Evolutionary conservation across 345 rosid genomes (phyloP).

Genomic region (Eucalyptus erythrocorys): DNA sequence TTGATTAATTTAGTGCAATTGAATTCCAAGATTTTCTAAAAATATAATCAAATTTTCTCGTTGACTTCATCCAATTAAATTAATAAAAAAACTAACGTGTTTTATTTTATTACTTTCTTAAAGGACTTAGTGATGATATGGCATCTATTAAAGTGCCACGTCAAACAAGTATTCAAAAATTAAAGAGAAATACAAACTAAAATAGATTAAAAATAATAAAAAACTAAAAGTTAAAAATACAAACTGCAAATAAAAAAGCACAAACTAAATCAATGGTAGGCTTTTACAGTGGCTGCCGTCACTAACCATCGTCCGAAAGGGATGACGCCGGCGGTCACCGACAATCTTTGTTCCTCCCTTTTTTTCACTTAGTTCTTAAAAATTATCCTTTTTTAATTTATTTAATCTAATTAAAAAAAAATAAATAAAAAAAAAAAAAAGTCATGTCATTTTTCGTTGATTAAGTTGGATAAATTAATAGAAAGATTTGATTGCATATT

Average conservation of each 20-base stretch:
- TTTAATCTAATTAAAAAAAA: too few relatives aligned
- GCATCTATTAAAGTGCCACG: neutral
- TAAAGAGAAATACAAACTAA: neutral
- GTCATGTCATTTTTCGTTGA: fast-evolving
- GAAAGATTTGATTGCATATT: neutral
- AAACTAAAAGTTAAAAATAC: neutral
- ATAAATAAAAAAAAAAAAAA: too few relatives aligned
- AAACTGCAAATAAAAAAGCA: neutral
- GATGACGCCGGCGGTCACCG: neutral
- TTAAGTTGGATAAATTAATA: neutral
- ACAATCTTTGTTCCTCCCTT: neutral
- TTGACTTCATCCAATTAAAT: neutral
- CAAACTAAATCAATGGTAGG: neutral
- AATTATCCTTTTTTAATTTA: too few relatives aligned
- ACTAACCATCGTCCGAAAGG: neutral
- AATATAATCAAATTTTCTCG: neutral
- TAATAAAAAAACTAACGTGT: fast-evolving
- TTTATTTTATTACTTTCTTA: neutral
- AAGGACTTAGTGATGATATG: neutral
- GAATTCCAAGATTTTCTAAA: neutral
- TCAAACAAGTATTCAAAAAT: neutral
- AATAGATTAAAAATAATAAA: neutral
- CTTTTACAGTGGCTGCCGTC: neutral
- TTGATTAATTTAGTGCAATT: neutral
- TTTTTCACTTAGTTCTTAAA: neutral